These are phyloP conservation scores for Aspergillus arachidicola DNA, from an alignment of 2,329 filamentous ascomycete genomes.

Conservation along the genomic window DNA sequence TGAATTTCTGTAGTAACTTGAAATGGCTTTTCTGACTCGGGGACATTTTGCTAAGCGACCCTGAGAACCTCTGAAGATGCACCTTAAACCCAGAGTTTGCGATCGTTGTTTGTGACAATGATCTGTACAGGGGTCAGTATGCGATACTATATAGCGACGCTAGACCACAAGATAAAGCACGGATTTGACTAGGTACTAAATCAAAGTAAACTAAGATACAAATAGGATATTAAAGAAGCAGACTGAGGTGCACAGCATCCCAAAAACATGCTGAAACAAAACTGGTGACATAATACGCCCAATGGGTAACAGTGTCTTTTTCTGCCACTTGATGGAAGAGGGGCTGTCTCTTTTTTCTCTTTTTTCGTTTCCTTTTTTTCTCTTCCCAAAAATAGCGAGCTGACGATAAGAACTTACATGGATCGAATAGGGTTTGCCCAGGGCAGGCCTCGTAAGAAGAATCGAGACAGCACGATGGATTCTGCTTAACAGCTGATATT, in stretches of 20 bases:
- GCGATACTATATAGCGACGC: not conserved
- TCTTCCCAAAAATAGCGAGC: not conserved
- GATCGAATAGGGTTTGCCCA: conserved; percentile 29
- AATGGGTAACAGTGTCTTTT: not conserved
- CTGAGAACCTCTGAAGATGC: conserved; percentile 11
- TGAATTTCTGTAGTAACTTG: conserved; percentile 81
- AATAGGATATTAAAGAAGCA: not conserved
- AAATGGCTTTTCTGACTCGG: conserved; percentile 62
- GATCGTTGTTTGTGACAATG: conserved; percentile 23
- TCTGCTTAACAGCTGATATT: conserved; percentile 10
- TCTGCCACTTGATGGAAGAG: not conserved
- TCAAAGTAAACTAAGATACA: not conserved
- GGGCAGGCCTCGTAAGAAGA: conserved; percentile 28
- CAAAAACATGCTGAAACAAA: not conserved
- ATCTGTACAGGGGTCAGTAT: conserved; percentile 27
- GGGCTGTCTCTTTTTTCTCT: not conserved
- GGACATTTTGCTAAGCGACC: conserved; percentile 55
- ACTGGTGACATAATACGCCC: not conserved
- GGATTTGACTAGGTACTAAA: conserved; percentile 6
- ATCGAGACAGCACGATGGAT: conserved; percentile 34
- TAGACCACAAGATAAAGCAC: conserved; percentile 16
- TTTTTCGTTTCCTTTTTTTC: not conserved
- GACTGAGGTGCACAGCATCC: not conserved
- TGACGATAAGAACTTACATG: conserved; percentile 30
- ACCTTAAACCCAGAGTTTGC: conserved; percentile 17